Evolutionary conservation across 176 grass and related monocot genomes (phyloP), one percentile per base, ranked within the genome.

Genomic region (Carex myosuroides): DNA sequence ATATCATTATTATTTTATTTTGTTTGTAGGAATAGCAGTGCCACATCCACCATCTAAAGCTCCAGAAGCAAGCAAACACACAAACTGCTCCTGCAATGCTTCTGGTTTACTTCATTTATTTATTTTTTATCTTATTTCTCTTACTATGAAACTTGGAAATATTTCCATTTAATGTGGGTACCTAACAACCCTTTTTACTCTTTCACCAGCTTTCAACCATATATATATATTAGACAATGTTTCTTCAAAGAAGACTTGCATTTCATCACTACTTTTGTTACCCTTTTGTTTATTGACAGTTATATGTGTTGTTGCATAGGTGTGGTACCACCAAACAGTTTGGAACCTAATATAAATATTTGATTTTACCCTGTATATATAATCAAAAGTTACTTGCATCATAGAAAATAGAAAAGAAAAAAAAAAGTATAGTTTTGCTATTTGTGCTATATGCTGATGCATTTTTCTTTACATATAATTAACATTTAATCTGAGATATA

Each of bases 11-110:
- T 13, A 1, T 55, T 55, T 16, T 37, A 33, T 79, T 84, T 30
- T 88, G 9, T 77, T 54, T 48, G 81, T 83, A 89, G 67, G 70
- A 20, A 89, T 75, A 60, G 80, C 32, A 50, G 10, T 83, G 77
- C 79, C 87, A 0, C 54, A 6, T 42, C 63, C 64, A 54, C 85
- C 87, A 13, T 41, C 72, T 11, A 20, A 87, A 3, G 42, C 87
- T 6, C 82, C 85, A 77, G 50, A 85, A 44, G 79, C 50, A 85
- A 89, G 32, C 79, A 41, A 41, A 50, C 7, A 24, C 44, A 10
- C 60, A 24, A 82, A 39, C 62, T 64, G 62, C 46, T 82, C 80
- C 33, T 63, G 72, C 12, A 12, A 16, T 63, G 79, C 80, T 82
- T 61, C 59, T 64, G 80, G 80, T 82, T 44, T 30, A 50, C 35